Evolutionary conservation across 2,329 filamentous ascomycete genomes (phyloP).

Genomic region (Exophiala alcalophila): DNA sequence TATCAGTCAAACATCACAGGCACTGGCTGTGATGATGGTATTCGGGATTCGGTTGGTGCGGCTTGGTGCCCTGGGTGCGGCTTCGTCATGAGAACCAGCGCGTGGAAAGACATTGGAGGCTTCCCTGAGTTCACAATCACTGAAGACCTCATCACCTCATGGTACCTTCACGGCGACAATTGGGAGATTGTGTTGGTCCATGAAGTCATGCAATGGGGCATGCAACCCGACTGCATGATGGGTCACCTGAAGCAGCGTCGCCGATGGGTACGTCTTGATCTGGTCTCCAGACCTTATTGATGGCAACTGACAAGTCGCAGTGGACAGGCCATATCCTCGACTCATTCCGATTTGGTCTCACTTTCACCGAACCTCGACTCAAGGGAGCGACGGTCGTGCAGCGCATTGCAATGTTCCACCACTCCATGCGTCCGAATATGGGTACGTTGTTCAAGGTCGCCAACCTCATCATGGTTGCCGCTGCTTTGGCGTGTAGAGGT

Average conservation of each 20-base stretch:
- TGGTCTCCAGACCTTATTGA: constrained; percentile 40
- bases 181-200: constrained; percentile 31
- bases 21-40: constrained; percentile 36
- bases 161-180: constrained; percentile 29
- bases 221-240: constrained; percentile 36
- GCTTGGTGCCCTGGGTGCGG: constrained; percentile 35
- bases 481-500: constrained; percentile 10
- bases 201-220: constrained; percentile 31
- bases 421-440: constrained; percentile 22
- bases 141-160: constrained; percentile 33
- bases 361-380: constrained; percentile 9
- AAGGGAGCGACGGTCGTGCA: constrained; percentile 15
- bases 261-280: constrained; percentile 42
- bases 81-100: constrained; percentile 30
- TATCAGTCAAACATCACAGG: constrained; percentile 34
- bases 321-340: constrained; percentile 25
- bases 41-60: constrained; percentile 30
- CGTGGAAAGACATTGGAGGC: constrained; percentile 31
- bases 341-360: constrained; percentile 14
- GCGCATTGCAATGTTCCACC: constrained; percentile 24
- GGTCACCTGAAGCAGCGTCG: constrained; percentile 40
- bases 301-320: constrained; percentile 18
- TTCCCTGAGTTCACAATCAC: constrained; percentile 32
- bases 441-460: constrained; percentile 20
- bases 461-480: constrained; percentile 7